Conservation (phyloP, 768 basidiomycete genomes). For the Psilocybe subaeruginosa region DNA sequence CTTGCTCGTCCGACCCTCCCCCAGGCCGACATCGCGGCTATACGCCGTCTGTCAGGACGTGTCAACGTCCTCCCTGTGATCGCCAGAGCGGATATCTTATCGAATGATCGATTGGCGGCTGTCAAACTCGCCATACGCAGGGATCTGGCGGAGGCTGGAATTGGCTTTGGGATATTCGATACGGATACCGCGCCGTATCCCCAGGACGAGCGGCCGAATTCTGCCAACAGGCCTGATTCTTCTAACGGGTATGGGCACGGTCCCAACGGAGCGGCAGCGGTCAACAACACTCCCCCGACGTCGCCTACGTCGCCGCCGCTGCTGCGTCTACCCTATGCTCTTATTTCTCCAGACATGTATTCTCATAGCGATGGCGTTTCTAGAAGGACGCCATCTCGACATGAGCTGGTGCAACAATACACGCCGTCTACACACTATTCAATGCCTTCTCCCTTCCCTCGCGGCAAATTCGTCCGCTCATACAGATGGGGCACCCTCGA, state of each 20-base stretch:
- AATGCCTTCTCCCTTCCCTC: constrained; percentile 47
- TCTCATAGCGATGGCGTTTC: constrained; percentile 83
- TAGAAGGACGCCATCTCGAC: constrained; percentile 58
- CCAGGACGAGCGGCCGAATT: constrained; percentile 46
- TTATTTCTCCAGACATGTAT: constrained; percentile 83
- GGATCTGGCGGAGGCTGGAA: constrained; percentile 83
- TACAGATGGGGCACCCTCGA: constrained; percentile 89
- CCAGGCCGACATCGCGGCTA: constrained; percentile 70
- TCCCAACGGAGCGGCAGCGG: constrained; percentile 54
- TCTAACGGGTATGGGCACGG: constrained; percentile 53
- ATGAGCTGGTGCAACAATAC: constrained; percentile 77
- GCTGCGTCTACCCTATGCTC: constrained; percentile 78
- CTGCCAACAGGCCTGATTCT: constrained; percentile 48
- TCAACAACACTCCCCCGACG: constrained; percentile 60
- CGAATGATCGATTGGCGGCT: constrained; percentile 78
- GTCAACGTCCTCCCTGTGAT: constrained; percentile 90
- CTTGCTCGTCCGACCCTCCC: constrained; percentile 72
- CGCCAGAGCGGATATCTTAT: constrained; percentile 78
- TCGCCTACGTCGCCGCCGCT: constrained; percentile 65
- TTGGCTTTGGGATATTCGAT: constrained; percentile 91
- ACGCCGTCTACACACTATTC: constrained; percentile 54
- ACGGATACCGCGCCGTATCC: constrained; percentile 45
- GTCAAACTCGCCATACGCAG: constrained; percentile 81
- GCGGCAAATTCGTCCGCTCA: constrained; percentile 67
- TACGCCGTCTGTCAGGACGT: constrained; percentile 77